These are phyloP conservation scores for Colletotrichum orbiculare DNA, from an alignment of 2,329 filamentous ascomycete genomes.

Conservation along the genomic window DNA sequence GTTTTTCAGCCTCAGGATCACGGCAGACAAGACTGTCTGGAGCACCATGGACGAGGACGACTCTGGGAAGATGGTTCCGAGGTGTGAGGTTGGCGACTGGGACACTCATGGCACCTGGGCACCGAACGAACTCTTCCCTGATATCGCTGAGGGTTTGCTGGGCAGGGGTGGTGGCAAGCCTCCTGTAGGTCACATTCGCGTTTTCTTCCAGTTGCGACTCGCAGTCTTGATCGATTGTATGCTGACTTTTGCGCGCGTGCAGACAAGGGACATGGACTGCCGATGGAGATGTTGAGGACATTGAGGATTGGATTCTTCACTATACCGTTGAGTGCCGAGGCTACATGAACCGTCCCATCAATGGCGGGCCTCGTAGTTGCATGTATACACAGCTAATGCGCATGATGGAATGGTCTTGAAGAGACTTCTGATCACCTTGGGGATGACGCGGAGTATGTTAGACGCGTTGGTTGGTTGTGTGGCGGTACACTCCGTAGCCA, in stretches of 20 bases:
- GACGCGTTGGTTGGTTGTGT: too few species aligned
- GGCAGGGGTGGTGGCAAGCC: neutral
- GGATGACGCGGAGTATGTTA: too few species aligned
- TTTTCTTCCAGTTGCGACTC: neutral
- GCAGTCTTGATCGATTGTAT: neutral
- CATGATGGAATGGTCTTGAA: too few species aligned
- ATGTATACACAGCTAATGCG: too few species aligned
- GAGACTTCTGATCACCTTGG: too few species aligned
- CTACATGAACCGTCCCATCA: too few species aligned
- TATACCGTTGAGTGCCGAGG: too few species aligned
- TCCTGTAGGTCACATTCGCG: neutral
- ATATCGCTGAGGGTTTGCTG: neutral
- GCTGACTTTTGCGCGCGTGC: neutral
- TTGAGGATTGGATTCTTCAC: neutral
- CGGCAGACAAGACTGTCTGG: neutral
- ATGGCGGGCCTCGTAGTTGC: too few species aligned
- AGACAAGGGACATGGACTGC: neutral
- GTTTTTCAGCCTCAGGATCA: neutral
- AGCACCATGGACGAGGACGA: slow-evolving; percentile 4
- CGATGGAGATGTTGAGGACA: neutral
- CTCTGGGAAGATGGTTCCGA: neutral
- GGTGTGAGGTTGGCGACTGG: slow-evolving; percentile 1
- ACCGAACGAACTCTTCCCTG: neutral
- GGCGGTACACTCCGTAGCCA: too few species aligned
- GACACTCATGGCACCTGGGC: slow-evolving; percentile 5